These are phyloP conservation scores for Fusarium devonianum DNA, from an alignment of 2,329 filamentous ascomycete genomes.

Conservation along the genomic window DNA sequence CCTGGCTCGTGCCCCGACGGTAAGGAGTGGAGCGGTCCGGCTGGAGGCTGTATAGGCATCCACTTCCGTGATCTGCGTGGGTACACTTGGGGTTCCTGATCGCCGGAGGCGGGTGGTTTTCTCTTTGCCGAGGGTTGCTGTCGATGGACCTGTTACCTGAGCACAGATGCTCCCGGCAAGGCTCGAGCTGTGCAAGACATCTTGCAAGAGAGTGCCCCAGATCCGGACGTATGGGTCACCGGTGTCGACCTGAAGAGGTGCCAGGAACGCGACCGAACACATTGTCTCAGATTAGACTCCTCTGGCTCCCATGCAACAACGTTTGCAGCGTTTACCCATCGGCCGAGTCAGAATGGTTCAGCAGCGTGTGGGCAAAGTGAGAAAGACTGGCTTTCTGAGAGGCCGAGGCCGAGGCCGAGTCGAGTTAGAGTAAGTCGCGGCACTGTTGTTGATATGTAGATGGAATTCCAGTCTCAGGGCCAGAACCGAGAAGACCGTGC, in stretches of 20 bases:
- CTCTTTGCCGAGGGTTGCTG: conserved; percentile 1
- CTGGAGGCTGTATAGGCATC: conserved; percentile 18
- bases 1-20: conserved; percentile 2
- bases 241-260: not conserved
- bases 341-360: conserved; percentile 12
- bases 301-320: conserved; percentile 5
- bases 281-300: conserved; percentile 4
- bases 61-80: conserved; percentile 1
- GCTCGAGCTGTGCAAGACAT: not conserved
- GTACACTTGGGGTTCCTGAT: conserved; percentile 15
- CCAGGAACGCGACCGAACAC: not conserved
- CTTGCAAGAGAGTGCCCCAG: not conserved
- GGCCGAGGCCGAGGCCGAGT: not conserved
- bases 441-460: conserved; percentile 5
- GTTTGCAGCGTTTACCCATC: conserved; percentile 10
- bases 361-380: not conserved
- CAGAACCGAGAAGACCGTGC: conserved; percentile 17
- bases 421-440: conserved; percentile 11
- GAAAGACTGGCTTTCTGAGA: not conserved
- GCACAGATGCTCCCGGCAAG: conserved; percentile 17
- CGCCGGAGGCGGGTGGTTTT: conserved; percentile 8
- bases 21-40: conserved; percentile 19
- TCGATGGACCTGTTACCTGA: conserved; percentile 7
- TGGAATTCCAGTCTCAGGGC: conserved; percentile 26
- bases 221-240: not conserved